A percentile compares a stretch with the other conserved stretches of the same genome.
These are phyloP conservation scores for Inonotus hispidus DNA, from an alignment of 1,284 basidiomycete genomes.

Conservation along the genomic window DNA sequence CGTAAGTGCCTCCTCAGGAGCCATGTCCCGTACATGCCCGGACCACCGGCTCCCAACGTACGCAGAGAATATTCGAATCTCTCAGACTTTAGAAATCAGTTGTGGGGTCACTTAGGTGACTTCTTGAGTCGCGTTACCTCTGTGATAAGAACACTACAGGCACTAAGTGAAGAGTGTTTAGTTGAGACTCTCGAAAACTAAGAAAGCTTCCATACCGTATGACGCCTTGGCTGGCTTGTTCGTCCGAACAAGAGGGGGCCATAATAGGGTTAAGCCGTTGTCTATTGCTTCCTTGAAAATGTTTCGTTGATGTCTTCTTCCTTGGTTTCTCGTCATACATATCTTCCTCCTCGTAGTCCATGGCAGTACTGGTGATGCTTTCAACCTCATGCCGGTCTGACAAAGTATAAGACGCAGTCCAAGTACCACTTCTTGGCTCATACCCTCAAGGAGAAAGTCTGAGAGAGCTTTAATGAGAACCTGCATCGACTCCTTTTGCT, in stretches of 20 bases:
- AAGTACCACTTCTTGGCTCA: not conserved
- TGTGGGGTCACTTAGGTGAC: not conserved
- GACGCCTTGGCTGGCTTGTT: not conserved
- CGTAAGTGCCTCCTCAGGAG: not conserved
- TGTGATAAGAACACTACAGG: not conserved
- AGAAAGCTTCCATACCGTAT: not conserved
- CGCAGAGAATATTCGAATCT: slow-evolving; percentile 7
- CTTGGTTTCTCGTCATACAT: not conserved
- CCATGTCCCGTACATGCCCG: slow-evolving; percentile 8
- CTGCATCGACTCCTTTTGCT: slow-evolving; percentile 1
- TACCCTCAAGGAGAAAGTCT: not conserved
- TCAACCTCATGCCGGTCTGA: not conserved
- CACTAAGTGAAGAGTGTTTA: not conserved
- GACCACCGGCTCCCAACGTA: slow-evolving; percentile 1
- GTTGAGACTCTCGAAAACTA: not conserved
- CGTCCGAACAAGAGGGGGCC: not conserved
- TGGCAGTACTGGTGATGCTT: not conserved
- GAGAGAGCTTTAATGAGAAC: slow-evolving; percentile 2
- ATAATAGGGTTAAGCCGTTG: not conserved
- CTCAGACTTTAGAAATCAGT: not conserved
- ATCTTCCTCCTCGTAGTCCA: not conserved
- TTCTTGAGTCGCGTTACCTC: not conserved
- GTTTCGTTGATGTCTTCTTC: not conserved
- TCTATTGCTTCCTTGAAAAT: not conserved
- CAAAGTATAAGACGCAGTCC: not conserved